Base-by-base conservation (phyloP, 192 early-diverging fungal genomes). In the Backusella westeae region DNA sequence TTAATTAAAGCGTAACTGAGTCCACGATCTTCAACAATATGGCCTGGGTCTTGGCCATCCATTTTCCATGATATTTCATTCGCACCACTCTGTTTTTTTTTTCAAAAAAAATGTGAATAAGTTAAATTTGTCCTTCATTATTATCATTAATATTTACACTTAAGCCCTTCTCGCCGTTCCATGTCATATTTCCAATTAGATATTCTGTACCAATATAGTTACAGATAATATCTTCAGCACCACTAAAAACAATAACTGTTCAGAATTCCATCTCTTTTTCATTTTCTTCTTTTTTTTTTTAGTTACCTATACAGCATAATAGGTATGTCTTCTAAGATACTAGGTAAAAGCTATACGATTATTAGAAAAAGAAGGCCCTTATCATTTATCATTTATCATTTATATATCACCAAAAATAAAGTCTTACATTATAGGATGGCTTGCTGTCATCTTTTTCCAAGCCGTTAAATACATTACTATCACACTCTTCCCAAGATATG, bases 1-100 rank as follows among this genome's bases (percentile, higher is more conserved):
- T 93, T 93, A 38, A 97, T 86, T 6, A 92, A 83, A 34, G 97
- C 83, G 84, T 95, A 98, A 17, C 90, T 91, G 63, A 99, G 86
- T 75, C 91, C 91, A 35, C 87, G 77, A 17, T 78, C 87, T 39
- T 75, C 65, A 17, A 73, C 80, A 72, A 84, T 86, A 35, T 77
- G 67, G n/a, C 90, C 90, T 29, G 73, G 80, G 19, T 80, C 17
- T 21, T 72, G 65, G 36, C 82, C 76, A 23, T 85, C 85, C 6
- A 91, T 73, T 32, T 77, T 77, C 88, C 93, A 95, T 19, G 83
- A 72, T 41, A 80, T 63, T 4, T 34, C 26, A 3, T 78, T 75
- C 0, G 84, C 75, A 23, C 83, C 72, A 82, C 89, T 68, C 21
- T 29, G 73, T 71, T 71, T 41, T 35, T 41, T 35, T 17, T 32